Evolutionary conservation across 768 basidiomycete genomes (phyloP).

Genomic region (Amanita polypyramis): DNA sequence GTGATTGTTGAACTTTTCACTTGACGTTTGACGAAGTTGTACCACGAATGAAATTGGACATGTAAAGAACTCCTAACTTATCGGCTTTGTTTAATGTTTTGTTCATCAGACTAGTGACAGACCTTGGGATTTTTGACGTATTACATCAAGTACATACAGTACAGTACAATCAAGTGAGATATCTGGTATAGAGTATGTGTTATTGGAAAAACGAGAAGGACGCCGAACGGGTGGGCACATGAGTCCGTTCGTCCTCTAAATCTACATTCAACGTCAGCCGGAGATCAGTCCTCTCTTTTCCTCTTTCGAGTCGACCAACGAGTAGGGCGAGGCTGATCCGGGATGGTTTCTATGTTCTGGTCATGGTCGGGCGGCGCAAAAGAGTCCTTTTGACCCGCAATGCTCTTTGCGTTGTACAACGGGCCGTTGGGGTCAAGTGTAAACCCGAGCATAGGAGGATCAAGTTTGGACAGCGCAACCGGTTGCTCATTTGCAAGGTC

Average conservation of each 20-base stretch:
- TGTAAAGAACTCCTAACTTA: background rate
- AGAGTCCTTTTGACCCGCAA: background rate
- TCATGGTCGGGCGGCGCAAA: no score
- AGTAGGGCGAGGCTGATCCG: background rate
- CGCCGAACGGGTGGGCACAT: background rate
- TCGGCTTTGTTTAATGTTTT: background rate
- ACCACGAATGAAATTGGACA: background rate
- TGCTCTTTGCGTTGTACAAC: background rate
- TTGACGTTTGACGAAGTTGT: constrained; percentile 1
- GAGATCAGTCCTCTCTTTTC: background rate
- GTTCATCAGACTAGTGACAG: background rate
- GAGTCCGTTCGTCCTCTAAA: background rate
- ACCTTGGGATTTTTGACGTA: no score
- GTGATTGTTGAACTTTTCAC: background rate
- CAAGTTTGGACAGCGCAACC: no score
- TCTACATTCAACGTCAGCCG: background rate
- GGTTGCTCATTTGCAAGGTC: no score
- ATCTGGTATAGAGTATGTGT: background rate
- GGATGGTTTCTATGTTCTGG: no score
- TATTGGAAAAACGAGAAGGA: background rate
- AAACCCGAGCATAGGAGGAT: background rate
- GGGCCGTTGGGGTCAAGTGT: background rate
- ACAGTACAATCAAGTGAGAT: background rate
- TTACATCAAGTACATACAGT: background rate
- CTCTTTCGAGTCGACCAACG: background rate